Conservation (phyloP, 2,329 filamentous ascomycete genomes). For the Sarocladium strictum region DNA sequence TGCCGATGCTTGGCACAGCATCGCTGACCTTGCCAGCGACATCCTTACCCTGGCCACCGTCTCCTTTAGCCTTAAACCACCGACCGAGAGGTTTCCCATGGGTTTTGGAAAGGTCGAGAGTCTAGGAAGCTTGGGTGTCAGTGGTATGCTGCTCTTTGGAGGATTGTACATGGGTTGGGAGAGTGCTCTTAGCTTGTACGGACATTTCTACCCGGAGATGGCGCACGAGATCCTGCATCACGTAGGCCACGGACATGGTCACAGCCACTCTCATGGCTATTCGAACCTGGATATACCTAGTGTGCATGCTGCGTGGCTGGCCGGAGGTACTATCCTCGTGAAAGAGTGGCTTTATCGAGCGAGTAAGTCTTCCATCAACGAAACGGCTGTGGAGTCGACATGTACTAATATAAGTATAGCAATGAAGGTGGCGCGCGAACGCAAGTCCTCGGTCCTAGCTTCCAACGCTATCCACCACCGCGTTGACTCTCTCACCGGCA, state of each 20-base stretch:
- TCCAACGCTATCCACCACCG: slow-evolving; percentile 97
- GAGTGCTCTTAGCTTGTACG: slow-evolving; percentile 60
- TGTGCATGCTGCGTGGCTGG: slow-evolving; percentile 92
- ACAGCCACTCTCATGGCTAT: slow-evolving; percentile 49
- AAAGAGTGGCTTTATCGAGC: slow-evolving; percentile 98
- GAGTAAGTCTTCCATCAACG: slow-evolving; percentile 56
- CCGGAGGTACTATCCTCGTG: slow-evolving; percentile 78
- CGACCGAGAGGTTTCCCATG: slow-evolving; percentile 75
- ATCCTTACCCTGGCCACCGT: slow-evolving; percentile 91
- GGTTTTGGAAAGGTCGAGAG: slow-evolving; percentile 99
- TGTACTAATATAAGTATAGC: no score
- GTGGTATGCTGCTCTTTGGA: slow-evolving; percentile 80
- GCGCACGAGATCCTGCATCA: slow-evolving; percentile 59
- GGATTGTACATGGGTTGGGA: slow-evolving; percentile 89
- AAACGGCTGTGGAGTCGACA: no score
- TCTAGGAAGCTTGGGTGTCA: slow-evolving; percentile 86
- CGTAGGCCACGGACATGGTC: slow-evolving; percentile 56
- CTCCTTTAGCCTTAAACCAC: slow-evolving; percentile 83
- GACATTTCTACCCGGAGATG: slow-evolving; percentile 67
- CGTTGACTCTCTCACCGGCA: slow-evolving; percentile 89
- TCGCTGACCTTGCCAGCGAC: slow-evolving; percentile 93
- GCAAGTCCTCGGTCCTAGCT: slow-evolving; percentile 90
- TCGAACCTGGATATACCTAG: slow-evolving; percentile 56
- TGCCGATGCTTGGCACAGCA: slow-evolving; percentile 90
- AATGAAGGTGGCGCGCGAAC: slow-evolving; percentile 91